Evolutionary conservation across 306 rosid genomes (phyloP).

Genomic region (Lotus japonicus): DNA sequence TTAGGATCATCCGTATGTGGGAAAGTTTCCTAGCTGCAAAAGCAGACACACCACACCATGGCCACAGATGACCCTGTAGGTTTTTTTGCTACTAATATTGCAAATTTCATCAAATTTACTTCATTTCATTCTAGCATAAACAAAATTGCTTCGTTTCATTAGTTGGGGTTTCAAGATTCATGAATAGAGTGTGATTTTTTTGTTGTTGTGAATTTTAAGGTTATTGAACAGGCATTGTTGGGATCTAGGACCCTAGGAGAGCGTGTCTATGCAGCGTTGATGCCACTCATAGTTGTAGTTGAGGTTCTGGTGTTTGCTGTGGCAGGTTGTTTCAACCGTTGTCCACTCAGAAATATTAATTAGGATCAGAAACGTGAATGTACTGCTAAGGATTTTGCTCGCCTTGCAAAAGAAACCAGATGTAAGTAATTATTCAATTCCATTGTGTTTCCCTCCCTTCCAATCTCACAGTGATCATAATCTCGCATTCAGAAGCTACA

Average conservation of each 20-base stretch:
- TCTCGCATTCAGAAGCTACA: too few relatives aligned
- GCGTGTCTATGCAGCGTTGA: conserved; percentile 38
- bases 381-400: conserved; percentile 18
- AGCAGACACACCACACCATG: too few relatives aligned
- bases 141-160: too few relatives aligned
- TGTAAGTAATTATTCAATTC: too few relatives aligned
- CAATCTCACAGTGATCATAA: too few relatives aligned
- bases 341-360: neutral
- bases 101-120: neutral
- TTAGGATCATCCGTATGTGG: too few relatives aligned
- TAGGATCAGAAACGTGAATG: neutral
- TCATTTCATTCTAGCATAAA: too few relatives aligned
- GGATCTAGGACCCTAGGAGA: conserved; percentile 39
- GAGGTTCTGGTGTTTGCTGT: conserved; percentile 40
- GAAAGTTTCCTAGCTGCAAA: too few relatives aligned
- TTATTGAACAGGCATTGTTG: conserved; percentile 30
- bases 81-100: too few relatives aligned
- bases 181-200: too few relatives aligned
- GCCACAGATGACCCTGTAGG: too few relatives aligned
- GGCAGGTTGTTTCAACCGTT: conserved; percentile 34
- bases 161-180: neutral
- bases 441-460: neutral
- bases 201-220: neutral
- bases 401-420: conserved; percentile 50
- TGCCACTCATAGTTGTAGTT: conserved; percentile 36